phyloP scores from a whole-genome alignment of 2,329 filamentous ascomycete species.

The Metarhizium rileyi region DNA sequence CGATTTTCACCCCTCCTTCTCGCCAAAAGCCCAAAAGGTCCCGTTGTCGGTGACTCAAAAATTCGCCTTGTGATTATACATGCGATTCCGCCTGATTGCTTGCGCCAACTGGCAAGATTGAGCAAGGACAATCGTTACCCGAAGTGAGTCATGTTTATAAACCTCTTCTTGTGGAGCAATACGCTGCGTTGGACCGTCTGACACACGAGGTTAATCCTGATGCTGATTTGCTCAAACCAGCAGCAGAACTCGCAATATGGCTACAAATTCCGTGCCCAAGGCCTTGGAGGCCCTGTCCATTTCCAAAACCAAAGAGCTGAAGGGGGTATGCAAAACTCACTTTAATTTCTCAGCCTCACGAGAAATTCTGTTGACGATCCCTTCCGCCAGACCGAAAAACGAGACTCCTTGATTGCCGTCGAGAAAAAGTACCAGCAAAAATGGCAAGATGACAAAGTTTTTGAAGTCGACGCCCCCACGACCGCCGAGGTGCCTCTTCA shows the following conservation, averaged over 20 bases:
- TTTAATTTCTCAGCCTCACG: not conserved
- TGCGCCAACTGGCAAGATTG: conserved; percentile 2
- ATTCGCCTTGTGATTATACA: not conserved
- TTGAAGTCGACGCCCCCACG: conserved; percentile 78
- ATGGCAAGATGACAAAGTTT: conserved; percentile 46
- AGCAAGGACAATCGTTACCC: conserved; percentile 6
- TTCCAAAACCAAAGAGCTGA: conserved; percentile 52
- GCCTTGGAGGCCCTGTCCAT: conserved; percentile 42
- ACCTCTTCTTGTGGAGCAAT: not conserved
- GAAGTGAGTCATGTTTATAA: conserved; percentile 7
- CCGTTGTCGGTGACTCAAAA: conserved; percentile 21
- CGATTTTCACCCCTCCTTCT: conserved; percentile 26
- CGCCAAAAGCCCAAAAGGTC: not conserved
- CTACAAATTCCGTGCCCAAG: conserved; percentile 31
- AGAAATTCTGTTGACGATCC: not conserved
- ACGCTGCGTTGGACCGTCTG: not conserved
- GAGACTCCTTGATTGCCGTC: conserved; percentile 68
- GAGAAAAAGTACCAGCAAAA: conserved; percentile 89
- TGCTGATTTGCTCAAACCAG: not conserved
- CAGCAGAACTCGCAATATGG: conserved; percentile 26
- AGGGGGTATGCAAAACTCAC: conserved; percentile 35
- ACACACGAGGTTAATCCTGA: not conserved
- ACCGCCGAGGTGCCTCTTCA: conserved; percentile 66
- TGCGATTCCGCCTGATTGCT: conserved; percentile 11
- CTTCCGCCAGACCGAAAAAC: conserved; percentile 62